phyloP scores from a whole-genome alignment of 345 rosid species.

The Pugionium dolabratum region DNA sequence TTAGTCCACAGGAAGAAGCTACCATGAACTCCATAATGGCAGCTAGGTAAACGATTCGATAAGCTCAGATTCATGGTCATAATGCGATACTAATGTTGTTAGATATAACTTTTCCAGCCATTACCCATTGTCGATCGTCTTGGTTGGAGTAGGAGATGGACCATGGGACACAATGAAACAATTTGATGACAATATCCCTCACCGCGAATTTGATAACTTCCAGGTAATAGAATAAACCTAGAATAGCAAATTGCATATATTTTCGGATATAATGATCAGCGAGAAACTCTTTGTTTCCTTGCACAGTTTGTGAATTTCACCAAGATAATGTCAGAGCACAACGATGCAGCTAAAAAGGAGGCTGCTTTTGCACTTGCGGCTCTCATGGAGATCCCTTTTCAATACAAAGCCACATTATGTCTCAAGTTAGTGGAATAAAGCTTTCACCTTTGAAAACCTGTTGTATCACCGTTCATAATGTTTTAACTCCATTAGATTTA shows the following conservation, averaged over 20 bases:
- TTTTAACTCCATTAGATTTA: constrained; percentile 4
- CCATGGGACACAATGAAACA: constrained; percentile 94
- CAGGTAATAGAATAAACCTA: constrained; percentile 51
- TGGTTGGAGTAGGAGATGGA: constrained; percentile 98
- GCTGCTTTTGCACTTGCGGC: constrained; percentile 92
- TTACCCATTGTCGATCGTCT: constrained; percentile 79
- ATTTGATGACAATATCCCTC: constrained; percentile 89
- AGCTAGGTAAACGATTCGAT: constrained; percentile 65
- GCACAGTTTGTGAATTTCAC: constrained; percentile 88
- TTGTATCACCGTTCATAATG: neutral
- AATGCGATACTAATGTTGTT: neutral
- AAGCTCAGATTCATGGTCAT: constrained; percentile 11
- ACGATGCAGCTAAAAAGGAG: constrained; percentile 65
- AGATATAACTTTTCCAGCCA: constrained; percentile 46
- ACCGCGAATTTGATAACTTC: constrained; percentile 87
- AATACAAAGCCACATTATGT: constrained; percentile 75
- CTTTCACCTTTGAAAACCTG: neutral
- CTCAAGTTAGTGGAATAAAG: constrained; percentile 51
- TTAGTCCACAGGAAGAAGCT: constrained; percentile 82
- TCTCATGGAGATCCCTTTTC: constrained; percentile 92
- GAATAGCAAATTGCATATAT: neutral
- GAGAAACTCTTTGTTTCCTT: constrained; percentile 5
- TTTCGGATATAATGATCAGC: neutral
- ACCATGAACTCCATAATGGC: constrained; percentile 78
- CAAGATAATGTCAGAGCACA: constrained; percentile 74